Percentiles rank a stretch among this genome's conserved stretches.
phyloP scores from a whole-genome alignment of 345 rosid genomes.

The Noccaea caerulescens region DNA sequence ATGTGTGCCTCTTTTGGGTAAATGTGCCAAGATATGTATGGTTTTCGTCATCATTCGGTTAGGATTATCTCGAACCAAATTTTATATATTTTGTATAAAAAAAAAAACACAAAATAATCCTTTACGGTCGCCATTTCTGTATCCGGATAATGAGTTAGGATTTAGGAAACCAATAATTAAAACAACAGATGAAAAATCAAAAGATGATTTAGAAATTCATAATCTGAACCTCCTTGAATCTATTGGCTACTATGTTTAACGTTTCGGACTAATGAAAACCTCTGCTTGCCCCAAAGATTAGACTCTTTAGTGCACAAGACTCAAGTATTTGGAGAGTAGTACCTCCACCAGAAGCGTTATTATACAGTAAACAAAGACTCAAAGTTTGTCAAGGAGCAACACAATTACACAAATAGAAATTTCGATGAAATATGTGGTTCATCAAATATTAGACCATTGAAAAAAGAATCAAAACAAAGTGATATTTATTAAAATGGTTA shows the following conservation, averaged over 20 bases:
- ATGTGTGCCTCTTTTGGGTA: slow-evolving; percentile 42
- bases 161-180: background rate
- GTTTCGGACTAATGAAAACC: too few relatives aligned
- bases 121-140: background rate
- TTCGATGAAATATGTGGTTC: background rate
- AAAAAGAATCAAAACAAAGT: background rate
- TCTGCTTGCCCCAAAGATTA: too few relatives aligned
- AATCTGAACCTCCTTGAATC: background rate
- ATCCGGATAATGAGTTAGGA: background rate
- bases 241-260: background rate
- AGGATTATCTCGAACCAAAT: slow-evolving; percentile 24
- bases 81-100: background rate
- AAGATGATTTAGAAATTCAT: background rate
- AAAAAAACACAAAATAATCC: too few relatives aligned
- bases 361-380: background rate
- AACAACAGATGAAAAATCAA: background rate
- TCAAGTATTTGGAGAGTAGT: too few relatives aligned
- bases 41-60: slow-evolving; percentile 41
- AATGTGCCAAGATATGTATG: slow-evolving; percentile 40
- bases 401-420: too few relatives aligned
- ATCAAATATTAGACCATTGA: slow-evolving; percentile 4
- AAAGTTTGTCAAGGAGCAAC: background rate
- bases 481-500: background rate
- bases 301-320: too few relatives aligned
- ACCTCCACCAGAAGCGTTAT: too few relatives aligned